These are phyloP conservation scores for Vanrija pseudolonga DNA, from an alignment of 1,284 basidiomycete species.

Conservation along the genomic window DNA sequence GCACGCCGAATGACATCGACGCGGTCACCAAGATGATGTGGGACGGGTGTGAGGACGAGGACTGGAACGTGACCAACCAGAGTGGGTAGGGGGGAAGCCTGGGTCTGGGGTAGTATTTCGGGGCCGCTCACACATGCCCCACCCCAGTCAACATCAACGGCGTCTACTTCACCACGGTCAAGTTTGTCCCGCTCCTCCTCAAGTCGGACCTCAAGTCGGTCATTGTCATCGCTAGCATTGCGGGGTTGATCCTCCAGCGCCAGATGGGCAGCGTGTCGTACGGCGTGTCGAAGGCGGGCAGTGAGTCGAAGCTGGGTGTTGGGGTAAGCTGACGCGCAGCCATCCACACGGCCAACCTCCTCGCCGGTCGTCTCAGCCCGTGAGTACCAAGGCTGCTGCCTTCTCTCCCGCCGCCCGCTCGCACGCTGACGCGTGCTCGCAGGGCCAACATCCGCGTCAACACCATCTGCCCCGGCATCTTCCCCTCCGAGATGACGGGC, in stretches of 20 bases:
- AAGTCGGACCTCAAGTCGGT: constrained; percentile 40
- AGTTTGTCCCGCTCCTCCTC: constrained; percentile 37
- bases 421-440: not conserved
- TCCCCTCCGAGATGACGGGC: constrained; percentile 43
- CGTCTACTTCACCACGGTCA: constrained; percentile 44
- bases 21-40: constrained; percentile 35
- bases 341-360: constrained; percentile 31
- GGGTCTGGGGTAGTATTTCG: too few species aligned
- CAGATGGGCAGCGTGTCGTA: constrained; percentile 36
- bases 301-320: too few species aligned
- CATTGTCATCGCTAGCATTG: constrained; percentile 45
- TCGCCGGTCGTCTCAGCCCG: constrained; percentile 35
- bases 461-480: constrained; percentile 39
- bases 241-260: constrained; percentile 39
- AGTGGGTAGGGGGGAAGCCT: constrained; percentile 15
- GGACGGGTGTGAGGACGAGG: constrained; percentile 37
- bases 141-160: constrained; percentile 35
- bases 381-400: constrained; percentile 14
- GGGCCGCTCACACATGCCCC: too few species aligned
- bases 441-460: constrained; percentile 45
- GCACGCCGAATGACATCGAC: constrained; percentile 33
- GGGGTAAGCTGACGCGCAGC: not conserved
- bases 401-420: not conserved
- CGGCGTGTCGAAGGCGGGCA: constrained; percentile 42
- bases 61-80: constrained; percentile 26